Conservation (phyloP, 2,329 filamentous ascomycete genomes). For the Cladophialophora immunda region DNA sequence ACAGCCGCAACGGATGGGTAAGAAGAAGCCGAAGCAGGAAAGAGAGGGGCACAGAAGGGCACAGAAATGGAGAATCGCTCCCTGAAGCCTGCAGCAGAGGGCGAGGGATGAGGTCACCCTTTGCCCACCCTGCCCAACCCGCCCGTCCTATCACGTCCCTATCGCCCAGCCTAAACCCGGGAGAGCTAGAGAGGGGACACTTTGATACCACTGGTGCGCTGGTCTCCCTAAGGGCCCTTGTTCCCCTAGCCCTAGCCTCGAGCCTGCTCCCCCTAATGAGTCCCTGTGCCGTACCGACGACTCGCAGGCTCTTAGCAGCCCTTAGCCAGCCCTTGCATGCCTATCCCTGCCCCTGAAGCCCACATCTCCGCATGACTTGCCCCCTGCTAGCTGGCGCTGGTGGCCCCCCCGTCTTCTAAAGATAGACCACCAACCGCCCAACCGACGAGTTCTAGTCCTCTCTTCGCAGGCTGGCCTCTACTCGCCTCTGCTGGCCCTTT, state of each 20-base stretch:
- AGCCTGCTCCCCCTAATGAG: constrained; percentile 11
- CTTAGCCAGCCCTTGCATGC: constrained; percentile 11
- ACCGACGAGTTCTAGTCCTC: constrained; percentile 12
- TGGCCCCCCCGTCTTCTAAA: constrained; percentile 12
- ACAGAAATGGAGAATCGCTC: constrained; percentile 17
- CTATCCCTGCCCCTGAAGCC: constrained; percentile 14
- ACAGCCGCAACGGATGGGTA: constrained; percentile 30
- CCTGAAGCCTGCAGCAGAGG: constrained; percentile 30
- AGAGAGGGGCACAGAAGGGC: constrained; percentile 19
- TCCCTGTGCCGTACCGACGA: not conserved
- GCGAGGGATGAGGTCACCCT: constrained; percentile 27
- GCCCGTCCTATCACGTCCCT: constrained; percentile 26
- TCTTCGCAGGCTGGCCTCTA: not conserved
- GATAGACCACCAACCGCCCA: constrained; percentile 19
- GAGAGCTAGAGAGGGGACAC: constrained; percentile 16
- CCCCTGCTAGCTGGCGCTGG: not conserved
- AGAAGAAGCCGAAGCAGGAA: constrained; percentile 7
- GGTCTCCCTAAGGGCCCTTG: not conserved
- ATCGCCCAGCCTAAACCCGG: constrained; percentile 14
- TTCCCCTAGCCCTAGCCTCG: constrained; percentile 21
- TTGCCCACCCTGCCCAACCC: not conserved
- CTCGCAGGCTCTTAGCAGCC: not conserved
- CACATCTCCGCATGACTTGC: constrained; percentile 5
- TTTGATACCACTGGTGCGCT: constrained; percentile 21
- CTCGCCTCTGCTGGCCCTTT: constrained; percentile 5